Evolutionary conservation across 306 rosid species (phyloP).

Genomic region (Ammopiptanthus mongolicus): DNA sequence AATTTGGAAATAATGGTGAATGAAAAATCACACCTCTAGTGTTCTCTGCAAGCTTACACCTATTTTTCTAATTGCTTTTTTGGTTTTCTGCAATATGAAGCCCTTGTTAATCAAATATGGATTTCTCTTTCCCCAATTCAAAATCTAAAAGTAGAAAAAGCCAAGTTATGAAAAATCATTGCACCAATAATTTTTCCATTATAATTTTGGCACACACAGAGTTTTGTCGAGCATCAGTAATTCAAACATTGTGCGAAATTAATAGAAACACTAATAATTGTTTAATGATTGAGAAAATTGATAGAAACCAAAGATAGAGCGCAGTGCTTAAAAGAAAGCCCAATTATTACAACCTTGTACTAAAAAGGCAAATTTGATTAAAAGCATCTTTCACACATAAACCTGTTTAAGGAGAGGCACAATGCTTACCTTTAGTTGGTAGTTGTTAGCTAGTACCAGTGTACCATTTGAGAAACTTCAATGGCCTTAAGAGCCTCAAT

Average conservation of each 20-base stretch:
- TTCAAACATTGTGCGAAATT: neutral
- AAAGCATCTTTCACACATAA: too few relatives aligned
- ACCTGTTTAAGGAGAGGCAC: too few relatives aligned
- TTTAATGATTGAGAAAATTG: neutral
- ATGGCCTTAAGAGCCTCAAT: too few relatives aligned
- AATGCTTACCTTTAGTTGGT: too few relatives aligned
- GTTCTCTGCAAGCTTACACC: constrained; percentile 96
- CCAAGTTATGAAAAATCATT: neutral
- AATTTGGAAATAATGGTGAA: constrained; percentile 9
- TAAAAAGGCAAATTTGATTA: too few relatives aligned
- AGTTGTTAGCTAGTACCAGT: too few relatives aligned
- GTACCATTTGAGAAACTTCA: too few relatives aligned
- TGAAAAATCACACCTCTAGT: constrained; percentile 56
- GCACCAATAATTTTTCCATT: neutral
- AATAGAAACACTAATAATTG: neutral
- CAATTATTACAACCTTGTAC: too few relatives aligned
- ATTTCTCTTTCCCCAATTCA: constrained; percentile 91
- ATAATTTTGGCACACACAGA: neutral
- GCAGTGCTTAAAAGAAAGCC: too few relatives aligned
- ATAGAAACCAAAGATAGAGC: neutral
- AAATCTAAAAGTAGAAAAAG: constrained; percentile 44
- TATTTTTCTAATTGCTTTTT: constrained; percentile 92
- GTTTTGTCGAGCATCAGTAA: neutral
- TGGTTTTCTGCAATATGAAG: constrained; percentile 91
- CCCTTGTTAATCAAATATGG: constrained; percentile 87